Percentiles rank a stretch among this genome's conserved stretches.
These are phyloP conservation scores for Cornus controversa DNA, from an alignment of 148 eudicot species.

Conservation along the genomic window DNA sequence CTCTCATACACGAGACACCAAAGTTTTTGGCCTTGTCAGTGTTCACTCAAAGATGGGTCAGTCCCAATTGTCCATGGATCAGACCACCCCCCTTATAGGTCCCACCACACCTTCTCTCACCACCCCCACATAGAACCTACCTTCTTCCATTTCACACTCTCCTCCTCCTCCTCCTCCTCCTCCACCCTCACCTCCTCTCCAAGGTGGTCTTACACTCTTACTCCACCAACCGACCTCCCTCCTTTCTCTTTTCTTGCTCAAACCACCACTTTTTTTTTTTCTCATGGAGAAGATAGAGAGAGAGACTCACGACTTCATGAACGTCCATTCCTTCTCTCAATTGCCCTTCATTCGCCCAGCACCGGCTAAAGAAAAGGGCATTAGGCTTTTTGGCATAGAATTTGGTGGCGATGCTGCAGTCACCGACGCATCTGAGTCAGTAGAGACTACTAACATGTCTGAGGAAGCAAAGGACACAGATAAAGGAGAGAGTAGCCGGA, in stretches of 20 bases:
- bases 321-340: slow-evolving; percentile 89
- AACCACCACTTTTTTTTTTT: not conserved
- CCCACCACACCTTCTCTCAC: slow-evolving; percentile 1
- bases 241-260: not conserved
- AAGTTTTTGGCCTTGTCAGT: not conserved
- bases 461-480: slow-evolving; percentile 10
- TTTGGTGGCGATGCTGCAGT: slow-evolving; percentile 26
- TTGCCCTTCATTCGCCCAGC: slow-evolving; percentile 78
- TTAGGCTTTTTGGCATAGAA: slow-evolving; percentile 87
- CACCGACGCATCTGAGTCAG: not conserved
- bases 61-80: not conserved
- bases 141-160: not conserved
- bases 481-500: slow-evolving; percentile 36
- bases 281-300: slow-evolving; percentile 55
- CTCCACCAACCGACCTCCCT: not conserved
- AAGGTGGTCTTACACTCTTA: not conserved
- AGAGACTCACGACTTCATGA: slow-evolving; percentile 89
- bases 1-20: not conserved
- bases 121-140: not conserved
- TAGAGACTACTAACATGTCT: not conserved
- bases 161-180: not conserved
- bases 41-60: not conserved
- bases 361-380: slow-evolving; percentile 34
- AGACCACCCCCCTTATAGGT: not conserved
- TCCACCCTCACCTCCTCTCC: not conserved